Evolutionary conservation across 1,284 basidiomycete species (phyloP).

Genomic region (Schizopora paradoxa): DNA sequence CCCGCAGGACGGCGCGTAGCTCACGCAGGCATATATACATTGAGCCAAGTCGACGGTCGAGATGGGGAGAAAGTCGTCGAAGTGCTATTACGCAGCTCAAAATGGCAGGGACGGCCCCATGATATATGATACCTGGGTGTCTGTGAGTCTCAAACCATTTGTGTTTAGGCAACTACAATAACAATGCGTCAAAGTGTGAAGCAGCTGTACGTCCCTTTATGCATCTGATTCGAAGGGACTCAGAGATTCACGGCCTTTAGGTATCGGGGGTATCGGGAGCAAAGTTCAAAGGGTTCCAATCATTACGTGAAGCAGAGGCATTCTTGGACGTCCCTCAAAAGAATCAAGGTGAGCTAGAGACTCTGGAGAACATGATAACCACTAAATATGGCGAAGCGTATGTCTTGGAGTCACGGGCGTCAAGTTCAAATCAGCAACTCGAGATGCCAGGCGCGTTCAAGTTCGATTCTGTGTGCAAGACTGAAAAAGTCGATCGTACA

Average conservation of each 20-base stretch:
- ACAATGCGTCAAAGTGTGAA: conserved; percentile 4
- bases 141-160: conserved; percentile 22
- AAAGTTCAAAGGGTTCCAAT: conserved; percentile 28
- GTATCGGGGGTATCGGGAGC: conserved; percentile 28
- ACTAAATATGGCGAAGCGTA: no score
- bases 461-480: background rate
- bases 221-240: background rate
- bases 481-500: background rate
- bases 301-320: background rate
- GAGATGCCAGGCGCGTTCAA: background rate
- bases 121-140: conserved; percentile 26
- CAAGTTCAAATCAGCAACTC: background rate
- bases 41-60: no score
- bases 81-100: conserved; percentile 32
- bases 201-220: conserved; percentile 2
- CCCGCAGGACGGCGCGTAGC: no score
- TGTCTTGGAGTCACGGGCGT: no score
- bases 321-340: no score
- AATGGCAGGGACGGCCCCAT: conserved; percentile 29
- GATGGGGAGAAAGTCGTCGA: conserved; percentile 19
- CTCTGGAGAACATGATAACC: no score
- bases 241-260: conserved; percentile 18
- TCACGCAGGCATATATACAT: no score
- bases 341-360: no score
- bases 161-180: background rate